phyloP scores from a whole-genome alignment of 2,329 filamentous ascomycete species.

The Pestalotiopsis sp. region DNA sequence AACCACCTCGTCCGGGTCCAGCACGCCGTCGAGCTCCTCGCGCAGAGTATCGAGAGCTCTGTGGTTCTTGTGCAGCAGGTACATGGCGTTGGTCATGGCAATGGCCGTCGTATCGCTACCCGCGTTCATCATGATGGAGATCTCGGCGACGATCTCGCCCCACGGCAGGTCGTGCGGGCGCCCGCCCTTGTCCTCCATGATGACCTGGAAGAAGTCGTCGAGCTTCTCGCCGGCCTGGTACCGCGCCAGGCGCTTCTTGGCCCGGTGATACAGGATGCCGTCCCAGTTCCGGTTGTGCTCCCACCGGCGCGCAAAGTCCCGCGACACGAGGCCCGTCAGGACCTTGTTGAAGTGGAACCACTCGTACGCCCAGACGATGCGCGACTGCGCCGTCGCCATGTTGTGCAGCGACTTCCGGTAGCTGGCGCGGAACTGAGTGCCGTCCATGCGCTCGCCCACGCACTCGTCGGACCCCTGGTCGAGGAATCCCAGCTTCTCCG shows the following conservation, averaged over 20 bases:
- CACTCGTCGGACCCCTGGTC: slow-evolving; percentile 47
- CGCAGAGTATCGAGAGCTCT: slow-evolving; percentile 35
- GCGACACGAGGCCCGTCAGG: slow-evolving; percentile 42
- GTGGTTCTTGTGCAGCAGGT: slow-evolving; percentile 48
- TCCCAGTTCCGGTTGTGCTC: slow-evolving; percentile 43
- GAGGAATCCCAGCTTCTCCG: slow-evolving; percentile 50
- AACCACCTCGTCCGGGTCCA: slow-evolving; percentile 42
- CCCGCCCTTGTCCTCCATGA: slow-evolving; percentile 51
- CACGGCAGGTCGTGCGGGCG: slow-evolving; percentile 46
- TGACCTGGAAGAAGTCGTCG: slow-evolving; percentile 57
- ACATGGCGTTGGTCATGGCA: slow-evolving; percentile 53
- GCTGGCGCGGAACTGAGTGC: slow-evolving; percentile 43
- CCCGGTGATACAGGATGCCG: slow-evolving; percentile 46
- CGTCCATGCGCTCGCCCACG: slow-evolving; percentile 43
- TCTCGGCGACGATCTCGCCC: slow-evolving; percentile 59
- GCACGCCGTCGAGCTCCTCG: slow-evolving; percentile 44
- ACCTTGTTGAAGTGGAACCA: slow-evolving; percentile 51
- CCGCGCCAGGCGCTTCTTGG: slow-evolving; percentile 41
- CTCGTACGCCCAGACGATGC: slow-evolving; percentile 49
- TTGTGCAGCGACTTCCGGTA: slow-evolving; percentile 51
- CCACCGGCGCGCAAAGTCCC: slow-evolving; percentile 39
- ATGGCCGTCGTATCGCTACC: slow-evolving; percentile 49
- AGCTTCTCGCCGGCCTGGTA: slow-evolving; percentile 52
- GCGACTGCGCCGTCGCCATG: slow-evolving; percentile 50
- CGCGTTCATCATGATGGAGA: slow-evolving; percentile 52